Percentiles rank a stretch among this genome's conserved stretches.
Evolutionary conservation across 176 grass and related monocot species (phyloP).

Genomic region (Ensete glaucum): DNA sequence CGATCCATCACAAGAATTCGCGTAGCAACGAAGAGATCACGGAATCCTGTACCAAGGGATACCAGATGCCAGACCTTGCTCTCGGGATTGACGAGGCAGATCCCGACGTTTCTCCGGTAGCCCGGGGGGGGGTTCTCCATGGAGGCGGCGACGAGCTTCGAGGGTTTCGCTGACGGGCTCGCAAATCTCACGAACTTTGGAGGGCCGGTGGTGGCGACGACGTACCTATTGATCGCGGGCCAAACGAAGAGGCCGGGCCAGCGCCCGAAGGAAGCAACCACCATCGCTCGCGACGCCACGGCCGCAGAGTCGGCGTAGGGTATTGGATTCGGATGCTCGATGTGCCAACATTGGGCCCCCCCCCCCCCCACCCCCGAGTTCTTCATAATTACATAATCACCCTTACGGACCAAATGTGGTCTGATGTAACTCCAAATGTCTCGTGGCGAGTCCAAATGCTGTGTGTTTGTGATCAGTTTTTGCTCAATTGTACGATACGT

Average conservation of each 20-base stretch:
- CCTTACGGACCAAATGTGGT: no score
- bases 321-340: background rate
- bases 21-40: background rate
- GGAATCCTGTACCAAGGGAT: background rate
- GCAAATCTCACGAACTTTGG: background rate
- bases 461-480: no score
- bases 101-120: conserved; percentile 84
- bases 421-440: no score
- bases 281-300: background rate
- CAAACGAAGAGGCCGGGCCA: background rate
- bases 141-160: conserved; percentile 26
- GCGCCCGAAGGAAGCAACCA: background rate
- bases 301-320: background rate
- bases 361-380: background rate
- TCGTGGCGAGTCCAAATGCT: no score
- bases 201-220: background rate
- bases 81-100: conserved; percentile 73
- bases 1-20: background rate
- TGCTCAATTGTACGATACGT: no score
- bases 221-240: conserved; percentile 5
- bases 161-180: background rate
- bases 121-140: conserved; percentile 68
- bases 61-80: conserved; percentile 32
- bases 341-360: background rate
- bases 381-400: background rate